Percentiles rank a stretch among this genome's conserved stretches.
phyloP scores from a whole-genome alignment of 2,329 filamentous ascomycete genomes.

The Clarireedia monteithiana region DNA sequence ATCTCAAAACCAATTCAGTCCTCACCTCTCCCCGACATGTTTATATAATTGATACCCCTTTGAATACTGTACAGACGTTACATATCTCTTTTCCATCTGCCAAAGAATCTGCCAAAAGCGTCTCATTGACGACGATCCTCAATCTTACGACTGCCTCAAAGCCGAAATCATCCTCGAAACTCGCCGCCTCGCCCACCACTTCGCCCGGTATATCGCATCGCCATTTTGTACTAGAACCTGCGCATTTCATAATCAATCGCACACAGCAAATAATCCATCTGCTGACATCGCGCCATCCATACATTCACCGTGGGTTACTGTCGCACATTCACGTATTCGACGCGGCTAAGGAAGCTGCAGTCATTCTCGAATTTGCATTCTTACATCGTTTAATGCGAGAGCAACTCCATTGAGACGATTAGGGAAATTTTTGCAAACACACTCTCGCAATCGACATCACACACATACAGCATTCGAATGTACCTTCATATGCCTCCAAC shows the following conservation, averaged over 20 bases:
- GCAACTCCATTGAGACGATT: neutral
- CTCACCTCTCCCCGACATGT: too few relatives aligned
- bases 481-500: slow-evolving; percentile 31
- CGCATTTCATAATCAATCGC: slow-evolving; percentile 12
- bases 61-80: too few relatives aligned
- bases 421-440: neutral
- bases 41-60: too few relatives aligned
- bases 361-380: slow-evolving; percentile 21
- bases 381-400: neutral
- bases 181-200: too few relatives aligned
- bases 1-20: too few relatives aligned
- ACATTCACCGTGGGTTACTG: slow-evolving; percentile 12
- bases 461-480: slow-evolving; percentile 8
- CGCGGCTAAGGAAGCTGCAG: slow-evolving; percentile 26
- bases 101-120: too few relatives aligned
- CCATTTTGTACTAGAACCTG: slow-evolving; percentile 17
- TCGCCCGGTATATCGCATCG: slow-evolving; percentile 1
- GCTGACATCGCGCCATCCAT: neutral
- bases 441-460: neutral
- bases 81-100: too few relatives aligned
- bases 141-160: too few relatives aligned
- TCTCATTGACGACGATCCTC: too few relatives aligned
- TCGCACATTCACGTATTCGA: slow-evolving; percentile 12
- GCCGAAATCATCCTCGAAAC: too few relatives aligned
- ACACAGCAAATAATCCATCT: slow-evolving; percentile 4